phyloP scores from a whole-genome alignment of 352 stramenopile genomes.

The Hyaloperonospora brassicae region DNA sequence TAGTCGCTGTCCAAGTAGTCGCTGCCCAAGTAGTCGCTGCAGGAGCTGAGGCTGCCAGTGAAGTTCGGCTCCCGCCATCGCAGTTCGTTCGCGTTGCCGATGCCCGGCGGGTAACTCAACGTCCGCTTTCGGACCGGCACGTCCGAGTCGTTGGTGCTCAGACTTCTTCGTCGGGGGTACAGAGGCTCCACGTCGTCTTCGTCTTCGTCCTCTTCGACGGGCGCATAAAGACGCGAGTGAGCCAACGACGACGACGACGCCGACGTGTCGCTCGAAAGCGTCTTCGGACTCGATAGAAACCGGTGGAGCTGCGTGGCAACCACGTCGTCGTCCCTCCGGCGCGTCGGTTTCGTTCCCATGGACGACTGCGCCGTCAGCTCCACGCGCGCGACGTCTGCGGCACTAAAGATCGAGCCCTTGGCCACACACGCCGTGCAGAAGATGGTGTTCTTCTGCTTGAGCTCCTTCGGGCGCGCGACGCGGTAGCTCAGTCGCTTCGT shows the following conservation, averaged over 20 bases:
- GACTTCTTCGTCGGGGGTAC: constrained; percentile 8
- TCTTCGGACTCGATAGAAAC: constrained; percentile 11
- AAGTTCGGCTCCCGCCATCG: constrained; percentile 10
- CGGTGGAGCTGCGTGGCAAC: constrained; percentile 5
- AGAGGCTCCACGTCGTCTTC: constrained; percentile 11
- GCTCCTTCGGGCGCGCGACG: constrained; percentile 24
- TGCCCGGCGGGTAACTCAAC: constrained; percentile 5
- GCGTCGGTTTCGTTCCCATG: constrained; percentile 5
- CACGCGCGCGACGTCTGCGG: constrained; percentile 30
- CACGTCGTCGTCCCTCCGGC: constrained; percentile 13
- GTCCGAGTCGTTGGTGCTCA: constrained; percentile 2
- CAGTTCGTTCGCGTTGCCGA: constrained; percentile 9
- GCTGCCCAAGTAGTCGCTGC: constrained; percentile 4
- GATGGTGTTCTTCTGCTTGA: constrained; percentile 38
- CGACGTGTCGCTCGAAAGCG: constrained; percentile 13
- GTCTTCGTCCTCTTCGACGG: constrained; percentile 1
- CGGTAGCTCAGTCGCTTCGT: constrained; percentile 38
- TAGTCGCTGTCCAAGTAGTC: constrained; percentile 12
- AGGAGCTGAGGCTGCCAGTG: constrained; percentile 8
- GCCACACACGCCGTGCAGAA: constrained; percentile 42
- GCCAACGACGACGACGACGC: constrained; percentile 10
- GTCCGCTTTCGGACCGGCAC: constrained; percentile 12
- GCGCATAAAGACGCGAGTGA: no score
- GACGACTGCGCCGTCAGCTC: constrained; percentile 22
- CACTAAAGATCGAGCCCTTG: constrained; percentile 29